Evolutionary conservation across 2,329 filamentous ascomycete genomes (phyloP).

Genomic region (Penicillium sp.): DNA sequence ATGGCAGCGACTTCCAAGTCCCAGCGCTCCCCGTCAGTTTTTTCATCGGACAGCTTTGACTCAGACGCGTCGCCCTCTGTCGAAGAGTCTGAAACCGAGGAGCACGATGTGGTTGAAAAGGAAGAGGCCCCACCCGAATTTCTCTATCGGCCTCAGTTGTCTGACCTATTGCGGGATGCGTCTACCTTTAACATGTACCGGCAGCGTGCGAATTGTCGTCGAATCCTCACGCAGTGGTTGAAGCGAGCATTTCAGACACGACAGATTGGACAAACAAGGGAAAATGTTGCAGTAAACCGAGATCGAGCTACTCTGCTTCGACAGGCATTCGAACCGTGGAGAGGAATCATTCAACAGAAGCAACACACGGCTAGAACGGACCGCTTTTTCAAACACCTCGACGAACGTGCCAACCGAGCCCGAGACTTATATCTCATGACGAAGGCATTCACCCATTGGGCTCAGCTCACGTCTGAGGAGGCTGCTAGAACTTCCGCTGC

Average conservation of each 20-base stretch:
- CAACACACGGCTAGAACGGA: slow-evolving; percentile 45
- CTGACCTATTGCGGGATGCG: slow-evolving; percentile 48
- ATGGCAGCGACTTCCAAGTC: slow-evolving; percentile 19
- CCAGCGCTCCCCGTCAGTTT: slow-evolving; percentile 14
- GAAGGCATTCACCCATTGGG: slow-evolving; percentile 65
- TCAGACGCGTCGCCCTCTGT: slow-evolving; percentile 18
- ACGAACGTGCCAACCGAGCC: slow-evolving; percentile 56
- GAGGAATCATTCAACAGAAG: slow-evolving; percentile 36
- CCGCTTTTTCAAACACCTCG: slow-evolving; percentile 51
- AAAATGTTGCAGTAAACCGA: slow-evolving; percentile 44
- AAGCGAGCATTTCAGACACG: slow-evolving; percentile 38
- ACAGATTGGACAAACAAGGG: slow-evolving; percentile 36
- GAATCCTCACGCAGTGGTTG: slow-evolving; percentile 46
- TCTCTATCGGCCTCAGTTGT: slow-evolving; percentile 47
- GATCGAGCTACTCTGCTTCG: slow-evolving; percentile 50
- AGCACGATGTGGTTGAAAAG: slow-evolving; percentile 24
- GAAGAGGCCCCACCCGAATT: slow-evolving; percentile 33
- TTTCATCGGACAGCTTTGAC: slow-evolving; percentile 22
- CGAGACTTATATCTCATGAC: slow-evolving; percentile 60
- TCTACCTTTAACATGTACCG: slow-evolving; percentile 45
- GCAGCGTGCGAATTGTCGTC: slow-evolving; percentile 35
- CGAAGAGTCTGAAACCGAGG: slow-evolving; percentile 17
- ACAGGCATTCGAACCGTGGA: slow-evolving; percentile 50
- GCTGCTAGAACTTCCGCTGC: slow-evolving; percentile 61
- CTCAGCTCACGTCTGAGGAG: slow-evolving; percentile 58